phyloP scores from a whole-genome alignment of 768 basidiomycete species.

The Mycena sanguinolenta region DNA sequence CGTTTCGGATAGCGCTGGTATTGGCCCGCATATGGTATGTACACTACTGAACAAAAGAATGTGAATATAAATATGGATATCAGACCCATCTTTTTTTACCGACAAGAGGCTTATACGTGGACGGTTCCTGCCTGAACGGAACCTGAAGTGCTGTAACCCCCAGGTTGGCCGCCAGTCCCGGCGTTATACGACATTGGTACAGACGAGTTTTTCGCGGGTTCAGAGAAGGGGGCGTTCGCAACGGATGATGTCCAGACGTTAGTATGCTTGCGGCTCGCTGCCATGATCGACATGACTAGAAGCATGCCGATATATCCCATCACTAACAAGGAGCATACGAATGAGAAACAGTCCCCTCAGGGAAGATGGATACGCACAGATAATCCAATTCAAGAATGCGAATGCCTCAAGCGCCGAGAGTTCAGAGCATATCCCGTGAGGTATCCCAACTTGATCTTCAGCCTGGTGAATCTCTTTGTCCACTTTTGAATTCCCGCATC shows the following conservation, averaged over 20 bases:
- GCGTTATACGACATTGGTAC: not conserved
- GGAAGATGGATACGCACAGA: constrained; percentile 1
- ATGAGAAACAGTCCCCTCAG: not conserved
- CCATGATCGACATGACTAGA: constrained; percentile 10
- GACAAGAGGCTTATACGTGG: not conserved
- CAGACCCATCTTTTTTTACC: too few species aligned
- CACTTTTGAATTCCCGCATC: not conserved
- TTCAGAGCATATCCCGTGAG: not conserved
- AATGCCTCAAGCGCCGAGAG: constrained; percentile 14
- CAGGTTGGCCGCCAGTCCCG: not conserved
- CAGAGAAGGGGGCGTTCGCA: constrained; percentile 11
- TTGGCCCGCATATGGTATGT: too few species aligned
- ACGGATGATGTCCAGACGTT: constrained; percentile 19
- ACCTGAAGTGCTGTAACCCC: not conserved
- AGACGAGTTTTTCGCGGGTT: not conserved
- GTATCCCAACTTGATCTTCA: not conserved
- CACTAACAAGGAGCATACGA: not conserved
- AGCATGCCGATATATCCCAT: constrained; percentile 12
- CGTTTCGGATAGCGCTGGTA: too few species aligned
- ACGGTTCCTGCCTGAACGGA: constrained; percentile 11
- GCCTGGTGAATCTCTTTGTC: not conserved
- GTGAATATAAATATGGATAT: too few species aligned
- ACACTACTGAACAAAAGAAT: too few species aligned
- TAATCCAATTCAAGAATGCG: constrained; percentile 22
- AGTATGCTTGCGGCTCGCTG: constrained; percentile 21